phyloP scores from a whole-genome alignment of 768 basidiomycete genomes.

The Harrya chromipes region DNA sequence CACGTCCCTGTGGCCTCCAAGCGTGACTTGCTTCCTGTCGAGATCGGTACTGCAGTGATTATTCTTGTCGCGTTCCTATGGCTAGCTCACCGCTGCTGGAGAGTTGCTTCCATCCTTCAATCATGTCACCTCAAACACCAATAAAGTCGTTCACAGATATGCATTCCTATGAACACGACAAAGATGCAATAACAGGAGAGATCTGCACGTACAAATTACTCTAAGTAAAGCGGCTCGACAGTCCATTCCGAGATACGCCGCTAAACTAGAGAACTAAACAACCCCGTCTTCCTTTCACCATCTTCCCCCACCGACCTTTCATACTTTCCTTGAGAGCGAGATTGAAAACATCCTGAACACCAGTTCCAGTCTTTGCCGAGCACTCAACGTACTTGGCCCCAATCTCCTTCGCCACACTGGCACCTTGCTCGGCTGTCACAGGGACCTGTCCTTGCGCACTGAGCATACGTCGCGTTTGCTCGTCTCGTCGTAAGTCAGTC shows the following conservation, averaged over 20 bases:
- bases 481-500: slow-evolving; percentile 84
- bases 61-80: slow-evolving; percentile 35
- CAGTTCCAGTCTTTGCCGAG: slow-evolving; percentile 86
- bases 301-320: slow-evolving; percentile 74
- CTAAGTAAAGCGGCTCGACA: slow-evolving; percentile 8
- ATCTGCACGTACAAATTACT: slow-evolving; percentile 32
- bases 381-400: slow-evolving; percentile 94
- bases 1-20: slow-evolving; percentile 36
- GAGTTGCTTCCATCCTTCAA: slow-evolving; percentile 20
- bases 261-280: slow-evolving; percentile 58
- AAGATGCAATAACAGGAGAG: slow-evolving; percentile 24
- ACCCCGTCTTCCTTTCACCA: slow-evolving; percentile 54
- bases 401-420: slow-evolving; percentile 85
- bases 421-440: slow-evolving; percentile 80
- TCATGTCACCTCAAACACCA: slow-evolving; percentile 25
- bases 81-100: slow-evolving; percentile 27
- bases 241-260: slow-evolving; percentile 12
- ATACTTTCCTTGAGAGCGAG: slow-evolving; percentile 88
- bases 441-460: slow-evolving; percentile 85
- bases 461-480: slow-evolving; percentile 83
- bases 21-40: slow-evolving; percentile 31
- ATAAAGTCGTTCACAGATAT: slow-evolving; percentile 11
- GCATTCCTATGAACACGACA: slow-evolving; percentile 6
- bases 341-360: slow-evolving; percentile 90
- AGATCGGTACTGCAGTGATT: slow-evolving; percentile 34